These are phyloP conservation scores for Podospora pseudoanserina DNA, from an alignment of 495 filamentous ascomycete species.

Conservation along the genomic window DNA sequence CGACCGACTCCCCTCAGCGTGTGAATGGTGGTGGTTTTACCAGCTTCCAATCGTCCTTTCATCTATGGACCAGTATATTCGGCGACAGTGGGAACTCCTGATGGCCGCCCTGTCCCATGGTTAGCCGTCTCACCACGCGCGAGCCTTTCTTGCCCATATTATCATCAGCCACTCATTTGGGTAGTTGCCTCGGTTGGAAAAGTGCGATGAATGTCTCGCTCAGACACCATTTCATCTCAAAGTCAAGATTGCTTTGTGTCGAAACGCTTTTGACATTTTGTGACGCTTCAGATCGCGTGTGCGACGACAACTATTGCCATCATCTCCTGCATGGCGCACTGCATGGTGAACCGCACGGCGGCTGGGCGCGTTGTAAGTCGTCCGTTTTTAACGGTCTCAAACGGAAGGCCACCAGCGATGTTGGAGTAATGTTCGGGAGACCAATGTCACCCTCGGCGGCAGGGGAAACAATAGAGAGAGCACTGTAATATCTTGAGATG, in stretches of 20 bases:
- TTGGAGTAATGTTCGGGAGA: neutral
- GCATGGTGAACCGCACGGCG: neutral
- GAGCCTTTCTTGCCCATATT: neutral
- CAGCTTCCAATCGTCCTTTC: neutral
- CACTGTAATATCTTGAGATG: neutral
- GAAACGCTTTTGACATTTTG: slow-evolving; percentile 8
- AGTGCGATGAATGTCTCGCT: neutral
- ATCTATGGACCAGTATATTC: neutral
- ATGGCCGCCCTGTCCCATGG: neutral
- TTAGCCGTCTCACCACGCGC: neutral
- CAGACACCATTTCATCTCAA: neutral
- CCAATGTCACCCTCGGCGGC: neutral
- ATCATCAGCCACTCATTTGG: neutral
- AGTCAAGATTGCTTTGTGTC: neutral
- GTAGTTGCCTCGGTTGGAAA: neutral
- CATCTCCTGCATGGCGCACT: slow-evolving; percentile 1
- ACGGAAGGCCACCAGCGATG: neutral
- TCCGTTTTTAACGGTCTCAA: neutral
- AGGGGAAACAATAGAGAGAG: neutral
- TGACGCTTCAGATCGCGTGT: slow-evolving; percentile 3
- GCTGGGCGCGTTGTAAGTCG: neutral
- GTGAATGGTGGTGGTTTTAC: neutral
- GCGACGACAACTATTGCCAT: neutral
- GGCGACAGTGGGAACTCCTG: neutral
- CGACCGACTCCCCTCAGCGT: too few species aligned